phyloP scores from a whole-genome alignment of 139 green algal species.

The Picochlorum sp. region DNA sequence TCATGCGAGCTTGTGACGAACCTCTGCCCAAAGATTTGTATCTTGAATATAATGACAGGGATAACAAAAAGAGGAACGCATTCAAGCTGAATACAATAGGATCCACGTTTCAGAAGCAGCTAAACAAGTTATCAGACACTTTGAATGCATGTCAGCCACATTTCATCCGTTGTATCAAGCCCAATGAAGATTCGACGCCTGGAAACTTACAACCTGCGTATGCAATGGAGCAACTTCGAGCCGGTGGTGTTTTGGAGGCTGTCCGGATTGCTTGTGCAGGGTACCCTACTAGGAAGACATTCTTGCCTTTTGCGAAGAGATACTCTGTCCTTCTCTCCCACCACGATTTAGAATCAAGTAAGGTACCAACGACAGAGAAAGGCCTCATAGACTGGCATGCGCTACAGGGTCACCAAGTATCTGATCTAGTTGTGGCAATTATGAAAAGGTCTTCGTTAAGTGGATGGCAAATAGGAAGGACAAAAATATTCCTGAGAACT shows the following conservation, averaged over 20 bases:
- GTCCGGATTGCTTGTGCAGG: conserved; percentile 87
- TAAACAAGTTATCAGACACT: conserved; percentile 62
- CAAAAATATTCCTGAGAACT: conserved; percentile 64
- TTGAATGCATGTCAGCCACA: conserved; percentile 54
- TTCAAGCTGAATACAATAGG: conserved; percentile 57
- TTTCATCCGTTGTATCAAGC: conserved; percentile 85
- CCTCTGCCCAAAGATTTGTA: conserved; percentile 38
- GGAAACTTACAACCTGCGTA: conserved; percentile 58
- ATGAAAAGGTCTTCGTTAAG: conserved; percentile 25
- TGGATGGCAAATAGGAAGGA: conserved; percentile 59
- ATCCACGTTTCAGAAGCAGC: conserved; percentile 64
- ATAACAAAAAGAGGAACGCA: conserved; percentile 15
- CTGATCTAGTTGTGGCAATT: conserved; percentile 19
- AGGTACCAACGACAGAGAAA: conserved; percentile 2
- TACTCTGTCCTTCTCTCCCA: conserved; percentile 29
- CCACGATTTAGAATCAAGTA: background rate
- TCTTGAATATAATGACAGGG: conserved; percentile 12
- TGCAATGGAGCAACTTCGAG: conserved; percentile 89
- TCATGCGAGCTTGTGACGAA: conserved; percentile 32
- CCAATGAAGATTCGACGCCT: conserved; percentile 66
- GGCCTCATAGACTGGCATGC: conserved; percentile 26
- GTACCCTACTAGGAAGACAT: conserved; percentile 79
- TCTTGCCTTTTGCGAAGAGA: conserved; percentile 40
- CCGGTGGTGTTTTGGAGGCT: conserved; percentile 92
- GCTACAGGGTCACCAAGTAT: conserved; percentile 10